These are phyloP conservation scores for Ulota crispa DNA, from an alignment of 225 moss, liverwort and hornwort species.

Conservation along the genomic window DNA sequence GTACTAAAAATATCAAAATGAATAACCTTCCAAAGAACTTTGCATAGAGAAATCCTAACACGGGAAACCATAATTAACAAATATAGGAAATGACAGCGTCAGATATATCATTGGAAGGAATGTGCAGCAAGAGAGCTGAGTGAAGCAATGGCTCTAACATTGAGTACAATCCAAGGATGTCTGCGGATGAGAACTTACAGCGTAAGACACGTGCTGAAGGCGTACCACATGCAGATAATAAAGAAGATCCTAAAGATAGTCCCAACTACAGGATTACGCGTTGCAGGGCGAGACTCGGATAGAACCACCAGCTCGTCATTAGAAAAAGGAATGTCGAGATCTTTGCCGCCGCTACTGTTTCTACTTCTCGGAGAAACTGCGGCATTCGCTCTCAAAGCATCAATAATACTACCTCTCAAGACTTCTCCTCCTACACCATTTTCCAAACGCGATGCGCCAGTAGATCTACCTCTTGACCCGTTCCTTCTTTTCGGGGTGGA, in stretches of 20 bases:
- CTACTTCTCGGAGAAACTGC: conserved; percentile 61
- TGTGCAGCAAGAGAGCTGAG: background rate
- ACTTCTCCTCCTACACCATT: conserved; percentile 48
- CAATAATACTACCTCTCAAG: conserved; percentile 52
- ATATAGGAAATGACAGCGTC: background rate
- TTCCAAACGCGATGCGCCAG: conserved; percentile 52
- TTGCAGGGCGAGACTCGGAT: conserved; percentile 28
- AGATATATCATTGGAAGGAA: background rate
- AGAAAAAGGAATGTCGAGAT: conserved; percentile 38
- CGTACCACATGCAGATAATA: conserved; percentile 79
- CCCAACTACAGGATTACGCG: conserved; percentile 35
- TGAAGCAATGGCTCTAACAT: conserved; percentile 9
- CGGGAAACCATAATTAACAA: background rate
- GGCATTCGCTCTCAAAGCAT: conserved; percentile 53
- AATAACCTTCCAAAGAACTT: background rate
- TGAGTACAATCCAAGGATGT: conserved; percentile 1
- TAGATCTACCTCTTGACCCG: conserved; percentile 52
- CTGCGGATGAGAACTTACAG: conserved; percentile 64
- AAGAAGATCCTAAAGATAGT: conserved; percentile 67
- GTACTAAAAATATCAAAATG: background rate
- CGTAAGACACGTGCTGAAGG: conserved; percentile 81
- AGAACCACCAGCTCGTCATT: conserved; percentile 30
- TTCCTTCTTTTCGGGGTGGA: conserved; percentile 66
- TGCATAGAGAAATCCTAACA: background rate
- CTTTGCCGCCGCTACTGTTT: conserved; percentile 35